Evolutionary conservation across 2,329 filamentous ascomycete genomes (phyloP), one percentile per base, ranked within the genome.

Genomic region (Teratosphaeria pseudoeucalypti): DNA sequence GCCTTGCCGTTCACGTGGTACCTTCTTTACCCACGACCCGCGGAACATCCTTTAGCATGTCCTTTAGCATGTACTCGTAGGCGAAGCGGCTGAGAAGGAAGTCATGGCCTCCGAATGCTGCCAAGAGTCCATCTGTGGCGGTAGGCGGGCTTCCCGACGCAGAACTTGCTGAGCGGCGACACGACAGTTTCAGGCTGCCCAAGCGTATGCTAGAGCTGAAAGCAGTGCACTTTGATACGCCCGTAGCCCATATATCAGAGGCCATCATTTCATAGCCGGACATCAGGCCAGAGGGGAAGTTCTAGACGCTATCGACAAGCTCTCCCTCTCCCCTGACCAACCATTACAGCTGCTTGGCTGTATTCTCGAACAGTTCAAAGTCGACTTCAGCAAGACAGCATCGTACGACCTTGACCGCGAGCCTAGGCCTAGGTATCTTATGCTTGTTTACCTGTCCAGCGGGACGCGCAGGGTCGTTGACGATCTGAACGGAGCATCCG

Each of bases 391-490:
- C 29, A 19, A n/a, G 3, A 19, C 23, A n/a, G 12, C 52, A 37
- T 14, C 14, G 16, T 19, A 34, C 23, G 54, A 57, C 3, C 59
- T 67, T 16, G 62, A 63, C 37, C 32, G 57, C 16, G 54, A 58
- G 10, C 59, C 62, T 2, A 27, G 59, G 14, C 53, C 66, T 14
- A 61, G 62, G 2, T 61, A 61, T 12, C 58, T 66, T 7, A 61
- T 67, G 58, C 60, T 67, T n/a, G 64, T 66, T 29, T 66, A 66
- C 52, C 47, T 66, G 16, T 63, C 65, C 29, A 58, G 60, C 23
- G 62, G 61, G 4, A 60, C 56, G 19, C 58, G 63, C 16, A 65
- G 62, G 47, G 56, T 60, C 29, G 52, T 64, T 7, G 56, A 59
- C 27, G 65, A 67, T 27, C 56, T 59, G 2, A 53, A 61, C 27